A percentile compares a stretch with the other conserved stretches of the same genome.
phyloP scores from a whole-genome alignment of 495 filamentous ascomycete genomes.

The Penicillium soppii region DNA sequence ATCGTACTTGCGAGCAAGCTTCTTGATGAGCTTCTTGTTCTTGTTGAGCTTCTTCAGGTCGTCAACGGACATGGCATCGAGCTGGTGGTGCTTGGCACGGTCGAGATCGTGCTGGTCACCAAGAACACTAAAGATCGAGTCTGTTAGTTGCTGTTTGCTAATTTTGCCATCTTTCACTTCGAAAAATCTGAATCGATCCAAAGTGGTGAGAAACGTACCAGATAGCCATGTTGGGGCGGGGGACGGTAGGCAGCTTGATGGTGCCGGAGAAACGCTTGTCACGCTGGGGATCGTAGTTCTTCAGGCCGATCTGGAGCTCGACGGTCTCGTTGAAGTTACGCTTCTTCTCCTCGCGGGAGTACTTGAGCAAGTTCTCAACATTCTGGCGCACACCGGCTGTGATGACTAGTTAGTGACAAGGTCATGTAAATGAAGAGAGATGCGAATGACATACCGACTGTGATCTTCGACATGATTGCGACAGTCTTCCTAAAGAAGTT shows the following conservation, averaged over 20 bases:
- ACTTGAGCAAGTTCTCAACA: conserved; percentile 85
- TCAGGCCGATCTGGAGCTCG: conserved; percentile 95
- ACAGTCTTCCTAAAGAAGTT: conserved; percentile 60
- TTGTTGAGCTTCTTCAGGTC: conserved; percentile 99
- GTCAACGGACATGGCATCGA: conserved; percentile 96
- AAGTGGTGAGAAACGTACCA: conserved; percentile 55
- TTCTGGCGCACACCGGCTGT: conserved; percentile 94
- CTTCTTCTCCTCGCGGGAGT: conserved; percentile 98
- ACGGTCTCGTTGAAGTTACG: conserved; percentile 96
- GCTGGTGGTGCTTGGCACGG: conserved; percentile 94
- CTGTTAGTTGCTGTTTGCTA: not conserved
- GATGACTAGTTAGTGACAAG: conserved; percentile 25
- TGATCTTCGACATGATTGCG: conserved; percentile 78
- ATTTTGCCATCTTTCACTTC: not conserved
- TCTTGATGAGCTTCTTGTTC: conserved; percentile 99
- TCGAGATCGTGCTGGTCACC: conserved; percentile 99
- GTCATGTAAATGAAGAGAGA: not conserved
- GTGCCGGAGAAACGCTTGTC: conserved; percentile 99
- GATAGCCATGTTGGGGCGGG: conserved; percentile 91
- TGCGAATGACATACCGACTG: conserved; percentile 65
- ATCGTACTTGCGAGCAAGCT: conserved; percentile 99
- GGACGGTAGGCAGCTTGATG: conserved; percentile 86
- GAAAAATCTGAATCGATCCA: not conserved
- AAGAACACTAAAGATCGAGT: conserved; percentile 62
- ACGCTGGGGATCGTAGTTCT: conserved; percentile 99